A percentile compares a stretch with the other conserved stretches of the same genome.
Conservation (phyloP, 1,284 basidiomycete species). For the Melampsora americana region DNA sequence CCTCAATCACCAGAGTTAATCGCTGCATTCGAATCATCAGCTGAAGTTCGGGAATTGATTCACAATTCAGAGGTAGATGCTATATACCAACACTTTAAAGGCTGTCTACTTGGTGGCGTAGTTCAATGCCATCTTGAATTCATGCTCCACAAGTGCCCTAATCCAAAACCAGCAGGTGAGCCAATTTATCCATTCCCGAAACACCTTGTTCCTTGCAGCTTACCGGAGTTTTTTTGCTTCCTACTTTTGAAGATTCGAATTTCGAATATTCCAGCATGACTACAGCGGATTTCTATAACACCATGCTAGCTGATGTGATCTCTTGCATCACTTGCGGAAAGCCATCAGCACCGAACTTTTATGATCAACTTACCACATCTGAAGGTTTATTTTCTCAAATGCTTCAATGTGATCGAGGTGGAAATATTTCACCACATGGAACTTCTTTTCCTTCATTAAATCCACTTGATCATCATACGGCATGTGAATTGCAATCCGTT, state of each 20-base stretch:
- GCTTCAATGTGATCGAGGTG: slow-evolving; percentile 35
- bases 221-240: background rate
- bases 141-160: slow-evolving; percentile 32
- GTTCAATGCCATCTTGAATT: slow-evolving; percentile 40
- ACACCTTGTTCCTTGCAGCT: background rate
- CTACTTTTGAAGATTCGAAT: slow-evolving; percentile 13
- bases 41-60: slow-evolving; percentile 16
- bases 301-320: slow-evolving; percentile 36
- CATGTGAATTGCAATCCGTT: slow-evolving; percentile 22
- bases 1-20: background rate
- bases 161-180: slow-evolving; percentile 15
- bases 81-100: slow-evolving; percentile 36
- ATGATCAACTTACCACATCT: background rate
- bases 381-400: slow-evolving; percentile 34
- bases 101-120: slow-evolving; percentile 17
- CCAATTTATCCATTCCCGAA: background rate
- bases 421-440: slow-evolving; percentile 13
- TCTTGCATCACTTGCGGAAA: slow-evolving; percentile 21
- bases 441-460: background rate
- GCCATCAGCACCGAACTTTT: slow-evolving; percentile 26
- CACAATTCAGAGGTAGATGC: slow-evolving; percentile 12
- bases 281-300: slow-evolving; percentile 22
- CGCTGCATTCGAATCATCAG: background rate
- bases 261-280: slow-evolving; percentile 21
- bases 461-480: slow-evolving; percentile 24